phyloP scores from a whole-genome alignment of 495 filamentous ascomycete species.

The Neurospora tetrasperma region DNA sequence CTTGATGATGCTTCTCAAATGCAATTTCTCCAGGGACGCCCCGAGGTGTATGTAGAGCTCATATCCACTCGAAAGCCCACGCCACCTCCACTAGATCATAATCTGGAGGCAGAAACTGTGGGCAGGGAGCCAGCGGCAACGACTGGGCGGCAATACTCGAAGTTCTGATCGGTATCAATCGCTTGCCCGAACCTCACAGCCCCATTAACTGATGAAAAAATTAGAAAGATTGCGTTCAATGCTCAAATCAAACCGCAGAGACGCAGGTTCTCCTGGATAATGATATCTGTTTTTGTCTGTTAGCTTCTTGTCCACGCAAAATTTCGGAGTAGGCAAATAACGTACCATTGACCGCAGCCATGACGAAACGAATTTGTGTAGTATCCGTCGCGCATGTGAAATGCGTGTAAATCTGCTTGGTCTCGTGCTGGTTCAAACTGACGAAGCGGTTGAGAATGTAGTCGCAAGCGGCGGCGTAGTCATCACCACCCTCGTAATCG shows the following conservation, averaged over 20 bases:
- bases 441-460: constrained; percentile 97
- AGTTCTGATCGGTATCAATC: background rate
- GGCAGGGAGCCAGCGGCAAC: constrained; percentile 1
- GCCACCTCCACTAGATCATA: background rate
- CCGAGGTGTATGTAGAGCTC: constrained; percentile 3
- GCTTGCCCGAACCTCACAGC: background rate
- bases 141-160: constrained; percentile 9
- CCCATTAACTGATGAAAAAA: background rate
- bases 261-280: constrained; percentile 99
- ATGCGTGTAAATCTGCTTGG: constrained; percentile 99
- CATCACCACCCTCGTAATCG: constrained; percentile 91
- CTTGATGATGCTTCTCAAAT: constrained; percentile 13
- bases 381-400: constrained; percentile 99
- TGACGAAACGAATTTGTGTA: constrained; percentile 97
- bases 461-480: constrained; percentile 88
- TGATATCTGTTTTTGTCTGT: constrained; percentile 63
- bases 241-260: constrained; percentile 92
- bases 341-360: constrained; percentile 97
- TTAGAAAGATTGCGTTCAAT: background rate
- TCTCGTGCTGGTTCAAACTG: constrained; percentile 94
- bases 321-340: constrained; percentile 18
- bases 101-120: constrained; percentile 7
- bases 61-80: constrained; percentile 1
- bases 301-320: constrained; percentile 16
- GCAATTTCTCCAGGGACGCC: constrained; percentile 10